These are phyloP conservation scores for Xylariaceae sp. DNA, from an alignment of 2,329 filamentous ascomycete species.

Conservation along the genomic window DNA sequence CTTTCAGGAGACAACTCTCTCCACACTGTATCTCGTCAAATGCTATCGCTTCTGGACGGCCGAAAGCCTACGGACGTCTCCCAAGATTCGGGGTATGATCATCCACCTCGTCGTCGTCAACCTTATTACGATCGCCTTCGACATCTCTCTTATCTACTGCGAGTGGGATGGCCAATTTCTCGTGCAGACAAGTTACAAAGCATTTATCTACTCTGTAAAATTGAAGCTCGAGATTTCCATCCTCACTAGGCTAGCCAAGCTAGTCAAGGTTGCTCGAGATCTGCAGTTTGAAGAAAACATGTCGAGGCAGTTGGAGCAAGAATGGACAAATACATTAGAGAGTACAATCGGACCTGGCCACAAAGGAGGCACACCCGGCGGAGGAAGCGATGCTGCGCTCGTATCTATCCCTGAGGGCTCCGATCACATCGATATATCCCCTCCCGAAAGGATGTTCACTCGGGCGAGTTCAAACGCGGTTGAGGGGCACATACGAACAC, in stretches of 20 bases:
- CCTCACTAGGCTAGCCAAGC: conserved; percentile 14
- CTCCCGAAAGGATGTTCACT: no score
- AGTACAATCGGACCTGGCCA: neutral
- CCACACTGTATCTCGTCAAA: conserved; percentile 42
- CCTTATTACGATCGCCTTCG: conserved; percentile 34
- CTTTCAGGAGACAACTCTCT: conserved; percentile 45
- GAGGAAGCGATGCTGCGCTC: neutral
- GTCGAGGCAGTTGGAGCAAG: neutral
- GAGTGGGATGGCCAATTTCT: conserved; percentile 19
- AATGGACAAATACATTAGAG: neutral
- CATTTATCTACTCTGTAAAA: conserved; percentile 17
- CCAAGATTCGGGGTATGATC: conserved; percentile 29
- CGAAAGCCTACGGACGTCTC: neutral
- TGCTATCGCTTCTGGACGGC: conserved; percentile 33
- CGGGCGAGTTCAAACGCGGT: no score
- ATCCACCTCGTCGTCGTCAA: conserved; percentile 36
- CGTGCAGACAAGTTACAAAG: conserved; percentile 21
- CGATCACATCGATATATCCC: no score
- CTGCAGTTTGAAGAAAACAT: neutral
- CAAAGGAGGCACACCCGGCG: neutral
- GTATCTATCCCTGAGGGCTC: neutral
- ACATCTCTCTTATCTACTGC: conserved; percentile 23
- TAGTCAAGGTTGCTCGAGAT: conserved; percentile 5
- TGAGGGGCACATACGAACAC: no score
- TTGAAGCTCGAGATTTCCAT: conserved; percentile 17